phyloP scores from a whole-genome alignment of 768 basidiomycete species.

The Mycena sanguinolenta region DNA sequence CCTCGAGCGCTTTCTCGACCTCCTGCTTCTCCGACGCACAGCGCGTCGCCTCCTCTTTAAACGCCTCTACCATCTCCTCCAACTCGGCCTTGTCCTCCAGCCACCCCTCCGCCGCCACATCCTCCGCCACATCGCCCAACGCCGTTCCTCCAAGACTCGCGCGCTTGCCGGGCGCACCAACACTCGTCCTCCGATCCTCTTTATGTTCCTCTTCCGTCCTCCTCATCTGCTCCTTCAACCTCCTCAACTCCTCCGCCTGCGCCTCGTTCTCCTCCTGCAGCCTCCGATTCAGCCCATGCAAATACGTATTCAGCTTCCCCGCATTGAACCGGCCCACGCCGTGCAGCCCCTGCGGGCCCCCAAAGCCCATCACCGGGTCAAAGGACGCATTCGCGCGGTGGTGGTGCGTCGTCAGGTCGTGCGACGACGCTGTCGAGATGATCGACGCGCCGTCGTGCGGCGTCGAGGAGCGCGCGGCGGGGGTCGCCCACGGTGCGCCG shows the following conservation, averaged over 20 bases:
- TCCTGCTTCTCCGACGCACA: conserved; percentile 61
- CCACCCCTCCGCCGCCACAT: conserved; percentile 74
- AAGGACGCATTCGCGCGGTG: conserved; percentile 87
- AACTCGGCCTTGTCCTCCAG: conserved; percentile 76
- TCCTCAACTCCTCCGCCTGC: conserved; percentile 67
- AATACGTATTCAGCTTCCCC: conserved; percentile 85
- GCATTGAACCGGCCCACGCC: conserved; percentile 88
- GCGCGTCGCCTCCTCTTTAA: conserved; percentile 64
- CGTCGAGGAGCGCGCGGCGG: conserved; percentile 58
- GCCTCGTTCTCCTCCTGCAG: conserved; percentile 88
- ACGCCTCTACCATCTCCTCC: conserved; percentile 64
- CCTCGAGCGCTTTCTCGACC: conserved; percentile 60
- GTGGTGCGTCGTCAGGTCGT: conserved; percentile 85
- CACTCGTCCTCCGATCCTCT: conserved; percentile 52
- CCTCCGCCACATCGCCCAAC: conserved; percentile 75
- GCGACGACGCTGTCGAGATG: conserved; percentile 87
- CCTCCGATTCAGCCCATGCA: conserved; percentile 87
- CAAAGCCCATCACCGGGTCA: conserved; percentile 85
- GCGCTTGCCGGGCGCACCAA: conserved; percentile 57
- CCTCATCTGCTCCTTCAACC: conserved; percentile 68
- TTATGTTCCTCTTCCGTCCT: conserved; percentile 63
- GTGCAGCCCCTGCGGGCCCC: conserved; percentile 66
- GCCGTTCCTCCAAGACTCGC: conserved; percentile 65
- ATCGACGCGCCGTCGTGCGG: conserved; percentile 73
- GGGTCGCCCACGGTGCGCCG: conserved; percentile 48